Base-by-base conservation (phyloP, 768 basidiomycete genomes). In the Nevesoporus exiguus region DNA sequence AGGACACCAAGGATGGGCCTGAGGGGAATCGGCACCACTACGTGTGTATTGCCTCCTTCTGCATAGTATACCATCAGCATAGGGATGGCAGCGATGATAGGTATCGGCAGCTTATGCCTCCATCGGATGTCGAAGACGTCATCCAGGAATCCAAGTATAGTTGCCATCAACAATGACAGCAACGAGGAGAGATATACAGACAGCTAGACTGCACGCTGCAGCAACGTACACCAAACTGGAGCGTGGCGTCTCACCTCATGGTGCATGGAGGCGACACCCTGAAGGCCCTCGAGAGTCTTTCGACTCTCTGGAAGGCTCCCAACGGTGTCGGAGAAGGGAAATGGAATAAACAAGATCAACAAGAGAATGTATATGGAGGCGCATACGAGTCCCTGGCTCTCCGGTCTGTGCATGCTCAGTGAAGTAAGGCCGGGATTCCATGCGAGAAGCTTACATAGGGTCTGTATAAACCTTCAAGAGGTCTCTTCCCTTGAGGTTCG, bases 91-190 rank as follows among this genome's bases (percentile, higher is more conserved):
- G 93, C 96, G 57, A 99, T 90, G 66, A 99, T 82, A 0, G 97
- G 97, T 50, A 99, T 95, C 0, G 97, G 97, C 13, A 99, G 74
- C 70, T 99, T 99, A 73, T 98, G 93, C 53, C 97, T 75, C 97
- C 97, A 99, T 17, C 97, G 85, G 60, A 99, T 98, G 68, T 99
- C 97, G 61, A 98, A 99, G 5, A 98, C 81, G 70, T 99, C 97
- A 64, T 99, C 97, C 42, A 98, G 77, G 67, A 99, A 96, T 30
- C 97, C 97, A 8, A 99, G 83, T 56, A 98, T 78, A 0, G 94
- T 95, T 0, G 97, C 95, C 40, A 92, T 91, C 31, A 98, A 74
- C 34, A 99, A 77, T 0, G 91, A 94, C n/a, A 99, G 79, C 7
- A 99, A 66, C 9, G 93, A 92, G 0, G 97, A 95, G 42, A 99